phyloP scores from a whole-genome alignment of 1,284 basidiomycete species.

The Xerocomus amazonicus region DNA sequence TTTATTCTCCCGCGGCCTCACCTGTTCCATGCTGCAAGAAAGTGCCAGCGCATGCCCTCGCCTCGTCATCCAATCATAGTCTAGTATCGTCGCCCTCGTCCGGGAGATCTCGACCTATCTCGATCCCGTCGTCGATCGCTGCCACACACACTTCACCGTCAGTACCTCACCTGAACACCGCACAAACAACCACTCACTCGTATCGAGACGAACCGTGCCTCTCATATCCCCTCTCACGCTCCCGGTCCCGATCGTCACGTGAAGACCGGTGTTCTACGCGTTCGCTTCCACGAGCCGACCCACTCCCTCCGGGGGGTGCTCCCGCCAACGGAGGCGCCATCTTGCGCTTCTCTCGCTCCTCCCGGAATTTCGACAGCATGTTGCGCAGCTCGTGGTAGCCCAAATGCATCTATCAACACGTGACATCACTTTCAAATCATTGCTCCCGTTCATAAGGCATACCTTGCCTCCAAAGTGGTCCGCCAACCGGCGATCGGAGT shows the following conservation, averaged over 20 bases:
- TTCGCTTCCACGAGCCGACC: conserved; percentile 36
- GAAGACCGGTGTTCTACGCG: conserved; percentile 51
- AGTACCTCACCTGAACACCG: conserved; percentile 2
- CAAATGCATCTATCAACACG: conserved; percentile 82
- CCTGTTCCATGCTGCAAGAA: conserved; percentile 27
- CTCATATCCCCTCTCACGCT: conserved; percentile 66
- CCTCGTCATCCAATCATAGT: background rate
- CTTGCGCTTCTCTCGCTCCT: conserved; percentile 83
- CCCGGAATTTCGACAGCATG: conserved; percentile 85
- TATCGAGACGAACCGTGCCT: conserved; percentile 62
- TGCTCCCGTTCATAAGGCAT: conserved; percentile 27
- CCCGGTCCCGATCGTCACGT: conserved; percentile 62
- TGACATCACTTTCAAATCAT: conserved; percentile 19
- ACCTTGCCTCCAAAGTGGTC: conserved; percentile 99
- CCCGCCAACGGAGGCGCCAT: conserved; percentile 45
- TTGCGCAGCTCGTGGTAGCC: conserved; percentile 98
- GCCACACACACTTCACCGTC: conserved; percentile 9
- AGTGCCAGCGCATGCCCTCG: too few species aligned
- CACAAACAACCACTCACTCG: conserved; percentile 54
- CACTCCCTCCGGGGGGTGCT: conserved; percentile 31
- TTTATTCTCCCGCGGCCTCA: conserved; percentile 19
- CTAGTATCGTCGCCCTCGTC: conserved; percentile 62
- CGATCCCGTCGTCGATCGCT: conserved; percentile 65
- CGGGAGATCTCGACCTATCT: conserved; percentile 77
- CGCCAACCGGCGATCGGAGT: conserved; percentile 97